Evolutionary conservation across 139 green algal genomes (phyloP).

Genomic region (Eudorina sp.): DNA sequence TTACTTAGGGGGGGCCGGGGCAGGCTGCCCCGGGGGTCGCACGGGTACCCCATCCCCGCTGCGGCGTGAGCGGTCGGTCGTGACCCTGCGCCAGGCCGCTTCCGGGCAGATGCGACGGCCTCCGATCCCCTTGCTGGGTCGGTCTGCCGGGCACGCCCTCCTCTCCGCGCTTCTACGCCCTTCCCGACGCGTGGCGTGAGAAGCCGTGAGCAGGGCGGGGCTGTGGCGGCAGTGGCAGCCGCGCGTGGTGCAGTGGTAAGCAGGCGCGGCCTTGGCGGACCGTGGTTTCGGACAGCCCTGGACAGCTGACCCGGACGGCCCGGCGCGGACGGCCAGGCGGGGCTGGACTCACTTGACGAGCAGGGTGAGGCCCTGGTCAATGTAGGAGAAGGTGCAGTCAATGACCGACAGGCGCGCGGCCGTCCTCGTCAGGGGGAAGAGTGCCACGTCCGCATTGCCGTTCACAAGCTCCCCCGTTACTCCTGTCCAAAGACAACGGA

Average conservation of each 20-base stretch:
- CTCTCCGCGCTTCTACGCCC: too few species aligned
- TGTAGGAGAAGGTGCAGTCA: slow-evolving; percentile 28
- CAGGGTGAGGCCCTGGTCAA: slow-evolving; percentile 20
- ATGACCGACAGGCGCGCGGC: slow-evolving; percentile 24
- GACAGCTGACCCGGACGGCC: background rate
- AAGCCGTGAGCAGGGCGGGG: background rate
- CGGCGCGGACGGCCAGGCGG: too few species aligned
- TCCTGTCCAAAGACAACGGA: background rate
- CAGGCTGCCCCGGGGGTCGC: too few species aligned
- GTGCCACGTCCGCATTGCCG: slow-evolving; percentile 42
- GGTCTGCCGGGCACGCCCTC: too few species aligned
- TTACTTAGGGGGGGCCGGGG: too few species aligned
- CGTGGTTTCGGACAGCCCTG: background rate
- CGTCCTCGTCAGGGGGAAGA: slow-evolving; percentile 57
- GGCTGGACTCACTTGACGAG: background rate
- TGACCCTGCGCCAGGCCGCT: too few species aligned
- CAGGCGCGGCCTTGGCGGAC: background rate
- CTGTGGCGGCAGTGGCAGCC: background rate
- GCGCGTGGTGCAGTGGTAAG: too few species aligned
- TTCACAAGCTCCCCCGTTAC: slow-evolving; percentile 45
- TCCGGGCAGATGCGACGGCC: too few species aligned
- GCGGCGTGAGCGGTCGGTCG: too few species aligned
- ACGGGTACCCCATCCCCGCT: too few species aligned
- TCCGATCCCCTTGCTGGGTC: too few species aligned
- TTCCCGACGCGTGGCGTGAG: too few species aligned